A percentile compares a stretch with the other conserved stretches of the same genome.
Conservation (phyloP, 2,329 filamentous ascomycete genomes). For the Dactylellina sp. region DNA sequence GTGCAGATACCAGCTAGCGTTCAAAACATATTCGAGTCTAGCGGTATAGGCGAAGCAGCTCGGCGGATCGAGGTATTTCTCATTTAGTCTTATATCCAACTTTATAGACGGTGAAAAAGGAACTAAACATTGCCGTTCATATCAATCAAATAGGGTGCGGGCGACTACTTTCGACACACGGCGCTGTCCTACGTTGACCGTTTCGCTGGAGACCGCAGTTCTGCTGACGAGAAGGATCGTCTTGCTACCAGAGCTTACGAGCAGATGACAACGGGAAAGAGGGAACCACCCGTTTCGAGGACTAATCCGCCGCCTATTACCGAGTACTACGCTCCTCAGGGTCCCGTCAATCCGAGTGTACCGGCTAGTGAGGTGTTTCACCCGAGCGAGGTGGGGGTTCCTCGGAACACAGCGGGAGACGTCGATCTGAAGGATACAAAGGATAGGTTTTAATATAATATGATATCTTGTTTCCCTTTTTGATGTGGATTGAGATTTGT, state of each 20-base stretch:
- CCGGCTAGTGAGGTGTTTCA: neutral
- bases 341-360: neutral
- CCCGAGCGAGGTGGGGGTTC: too few relatives aligned
- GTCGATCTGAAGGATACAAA: too few relatives aligned
- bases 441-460: too few relatives aligned
- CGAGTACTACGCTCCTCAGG: constrained; percentile 18
- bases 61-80: constrained; percentile 21
- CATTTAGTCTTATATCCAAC: neutral
- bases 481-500: too few relatives aligned
- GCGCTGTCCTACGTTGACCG: constrained; percentile 36
- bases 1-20: constrained; percentile 1
- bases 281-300: neutral
- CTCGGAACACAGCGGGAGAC: too few relatives aligned
- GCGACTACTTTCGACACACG: constrained; percentile 47
- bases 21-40: constrained; percentile 22
- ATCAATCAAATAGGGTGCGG: constrained; percentile 21
- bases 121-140: neutral
- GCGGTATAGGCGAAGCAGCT: constrained; percentile 8
- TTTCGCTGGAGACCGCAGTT: constrained; percentile 20
- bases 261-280: constrained; percentile 42
- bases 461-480: too few relatives aligned
- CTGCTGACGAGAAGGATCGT: constrained; percentile 43
- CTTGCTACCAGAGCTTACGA: constrained; percentile 27
- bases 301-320: neutral
- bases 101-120: neutral